Base-by-base conservation (phyloP, 2,329 filamentous ascomycete genomes). In the Ophiostoma ips region DNA sequence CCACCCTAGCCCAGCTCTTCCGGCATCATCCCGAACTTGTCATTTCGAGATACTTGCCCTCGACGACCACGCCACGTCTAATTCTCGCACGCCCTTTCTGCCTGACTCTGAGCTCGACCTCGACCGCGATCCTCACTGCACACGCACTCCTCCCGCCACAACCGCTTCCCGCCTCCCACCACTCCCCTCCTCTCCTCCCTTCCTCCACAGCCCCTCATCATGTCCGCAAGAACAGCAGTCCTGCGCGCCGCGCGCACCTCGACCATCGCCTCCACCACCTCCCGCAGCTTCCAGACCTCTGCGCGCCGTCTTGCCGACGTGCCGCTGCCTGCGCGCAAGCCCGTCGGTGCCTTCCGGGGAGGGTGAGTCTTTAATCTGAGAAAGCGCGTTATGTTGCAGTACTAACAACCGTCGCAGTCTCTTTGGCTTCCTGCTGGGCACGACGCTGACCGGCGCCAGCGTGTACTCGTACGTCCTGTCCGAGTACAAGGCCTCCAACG, bases 401-500 rank as follows among this genome's bases (percentile, higher is more conserved):
- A 10, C 43, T 47, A 34, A 49, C 47, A 4, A 18, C 13, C 24
- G n/a, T n/a, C n/a, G 6, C 59, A 95, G 90, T 52, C 71, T 95
- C 53, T 87, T 95, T 60, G 90, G 90, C 48, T 96, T 96, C 72
- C 80, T 96, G 47, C 73, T 92, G 56, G 90, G 90, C 57, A 81
- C 84, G 55, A 82, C 84, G 44, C 71, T 87, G 48, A 82, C 89
- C 41, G 88, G 87, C 60, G 77, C 76, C 48, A 83, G 79, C 52
- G 84, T 94, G 59, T 96, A 95, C 71, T 88, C 87, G 66, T 96
- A 96, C 66, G 78, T 95, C 57, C 71, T 96, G 59, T 81, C 90
- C 64, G 89, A 96, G 67, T 96, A 95, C 73, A 87, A 88, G 70
- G 75, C 88, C 40, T 86, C 87, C 58, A 96, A 95, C 71, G 86